A percentile compares a stretch with the other conserved stretches of the same genome.
phyloP scores from a whole-genome alignment of 208 protist genomes.

The Phytomonas francai region DNA sequence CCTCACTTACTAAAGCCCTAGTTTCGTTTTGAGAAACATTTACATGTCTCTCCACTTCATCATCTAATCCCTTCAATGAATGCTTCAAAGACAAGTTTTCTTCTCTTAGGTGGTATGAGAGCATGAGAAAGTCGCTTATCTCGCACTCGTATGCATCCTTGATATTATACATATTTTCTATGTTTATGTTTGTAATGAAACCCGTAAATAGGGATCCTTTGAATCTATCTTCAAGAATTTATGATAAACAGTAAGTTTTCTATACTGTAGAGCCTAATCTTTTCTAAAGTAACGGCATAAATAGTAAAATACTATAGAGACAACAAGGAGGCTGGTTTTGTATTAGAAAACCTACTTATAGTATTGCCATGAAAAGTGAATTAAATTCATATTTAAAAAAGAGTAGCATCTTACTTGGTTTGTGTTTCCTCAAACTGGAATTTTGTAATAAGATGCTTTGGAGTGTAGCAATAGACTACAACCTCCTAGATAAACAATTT shows the following conservation, averaged over 20 bases:
- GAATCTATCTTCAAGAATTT: conserved; percentile 24
- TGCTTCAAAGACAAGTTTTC: conserved; percentile 50
- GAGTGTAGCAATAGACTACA: conserved; percentile 24
- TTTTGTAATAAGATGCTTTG: conserved; percentile 25
- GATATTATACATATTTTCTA: conserved; percentile 23
- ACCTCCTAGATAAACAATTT: conserved; percentile 22
- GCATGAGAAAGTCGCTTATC: conserved; percentile 44
- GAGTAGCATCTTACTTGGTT: neutral
- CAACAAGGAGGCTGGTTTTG: neutral
- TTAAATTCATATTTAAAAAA: neutral
- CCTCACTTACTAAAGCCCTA: conserved; percentile 22
- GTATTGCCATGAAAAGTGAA: neutral
- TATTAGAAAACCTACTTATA: neutral
- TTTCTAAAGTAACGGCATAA: neutral
- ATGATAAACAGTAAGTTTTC: conserved; percentile 4
- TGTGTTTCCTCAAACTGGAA: conserved; percentile 7
- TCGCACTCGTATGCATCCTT: conserved; percentile 64
- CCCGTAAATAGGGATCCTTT: conserved; percentile 33
- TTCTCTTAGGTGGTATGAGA: conserved; percentile 38
- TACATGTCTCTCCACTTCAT: conserved; percentile 34
- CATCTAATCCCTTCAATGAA: conserved; percentile 32
- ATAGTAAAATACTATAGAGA: neutral
- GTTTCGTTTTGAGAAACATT: conserved; percentile 33
- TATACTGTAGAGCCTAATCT: neutral
- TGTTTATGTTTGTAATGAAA: conserved; percentile 33